Evolutionary conservation across 1,284 basidiomycete genomes (phyloP), one percentile per base, ranked within the genome.

Genomic region (Heterobasidion irregulare): DNA sequence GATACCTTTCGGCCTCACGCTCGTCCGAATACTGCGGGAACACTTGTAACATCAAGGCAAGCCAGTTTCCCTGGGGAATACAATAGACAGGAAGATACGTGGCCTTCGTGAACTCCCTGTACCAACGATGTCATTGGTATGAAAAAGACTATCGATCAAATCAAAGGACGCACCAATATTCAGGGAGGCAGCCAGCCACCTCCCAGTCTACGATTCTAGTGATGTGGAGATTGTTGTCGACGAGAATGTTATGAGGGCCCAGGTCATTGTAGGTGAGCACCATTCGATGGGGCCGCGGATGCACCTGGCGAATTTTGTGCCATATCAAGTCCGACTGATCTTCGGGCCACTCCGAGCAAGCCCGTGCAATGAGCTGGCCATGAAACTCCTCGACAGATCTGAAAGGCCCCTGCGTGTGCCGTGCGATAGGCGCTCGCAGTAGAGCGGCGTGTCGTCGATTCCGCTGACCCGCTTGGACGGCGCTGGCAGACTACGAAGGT

Each of bases 191-290:
- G n/a, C 38, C 51, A 10, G 51, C 32, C 15, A 13, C 18, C 19
- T 52, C 51, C 51, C 51, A 52, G 18, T 52, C 51, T 19, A 52
- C n/a, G 32, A 52, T 43, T 12, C 41, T 19, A 32, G 38, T 43
- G n/a, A 52, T n/a, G 13, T 38, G 15, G 18, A 34, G 16, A 33
- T 52, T 12, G n/a, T 51, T 34, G 41, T 44, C 16, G 19, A 52
- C 51, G 10, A 52, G 41, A 10, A 52, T 44, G 26, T 52, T 52
- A 16, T 41, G 51, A 7, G 41, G 13, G 7, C 51, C 19, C 16
- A 52, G 36, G 32, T 52, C 51, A 19, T 38, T 44, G 18, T 52
- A 41, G 16, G 18, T 38, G 16, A 34, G 18, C 15, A 41, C 36
- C 19, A 45, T 19, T n/a, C 38, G 51, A 38, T 44, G 19, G 10